A percentile compares a stretch with the other conserved stretches of the same genome.
These are phyloP conservation scores for Metschnikowia sp. DNA, from an alignment of 805 yeast genomes.

Conservation along the genomic window DNA sequence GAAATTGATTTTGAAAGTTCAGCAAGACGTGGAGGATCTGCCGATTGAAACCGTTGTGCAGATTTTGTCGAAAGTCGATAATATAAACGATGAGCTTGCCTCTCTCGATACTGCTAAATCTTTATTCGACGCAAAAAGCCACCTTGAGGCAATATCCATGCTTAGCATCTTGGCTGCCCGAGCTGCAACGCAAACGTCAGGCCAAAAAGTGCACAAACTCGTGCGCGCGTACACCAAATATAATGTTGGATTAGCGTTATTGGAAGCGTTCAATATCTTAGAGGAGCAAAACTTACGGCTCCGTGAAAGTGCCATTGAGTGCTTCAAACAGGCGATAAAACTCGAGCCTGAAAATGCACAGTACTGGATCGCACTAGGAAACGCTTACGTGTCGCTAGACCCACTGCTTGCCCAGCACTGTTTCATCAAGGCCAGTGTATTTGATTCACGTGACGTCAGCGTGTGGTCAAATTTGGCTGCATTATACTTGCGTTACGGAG, in stretches of 20 bases:
- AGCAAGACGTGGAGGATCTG: slow-evolving; percentile 46
- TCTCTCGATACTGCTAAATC: slow-evolving; percentile 15
- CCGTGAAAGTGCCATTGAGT: slow-evolving; percentile 51
- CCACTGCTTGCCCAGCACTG: slow-evolving; percentile 88
- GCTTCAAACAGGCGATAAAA: slow-evolving; percentile 65
- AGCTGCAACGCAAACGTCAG: slow-evolving; percentile 38
- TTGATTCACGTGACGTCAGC: slow-evolving; percentile 63
- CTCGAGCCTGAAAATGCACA: slow-evolving; percentile 66
- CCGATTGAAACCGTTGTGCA: slow-evolving; percentile 36
- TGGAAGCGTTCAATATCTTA: slow-evolving; percentile 37
- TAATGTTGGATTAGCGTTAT: slow-evolving; percentile 69
- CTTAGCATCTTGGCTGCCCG: slow-evolving; percentile 47
- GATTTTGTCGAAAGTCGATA: slow-evolving; percentile 20
- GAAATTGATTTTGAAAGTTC: slow-evolving; percentile 50
- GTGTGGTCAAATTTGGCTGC: slow-evolving; percentile 84
- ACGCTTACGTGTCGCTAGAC: slow-evolving; percentile 60
- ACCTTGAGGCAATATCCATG: slow-evolving; percentile 32
- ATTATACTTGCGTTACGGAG: slow-evolving; percentile 66
- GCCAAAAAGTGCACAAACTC: slow-evolving; percentile 41
- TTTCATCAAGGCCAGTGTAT: slow-evolving; percentile 72
- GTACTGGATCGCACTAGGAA: slow-evolving; percentile 83
- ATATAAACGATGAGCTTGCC: slow-evolving; percentile 16
- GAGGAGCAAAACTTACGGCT: slow-evolving; percentile 13
- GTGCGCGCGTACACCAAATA: slow-evolving; percentile 54
- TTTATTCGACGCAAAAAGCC: slow-evolving; percentile 13